Evolutionary conservation across 176 grass and related monocot species (phyloP).

Genomic region (Cenchrus fungigraminus): DNA sequence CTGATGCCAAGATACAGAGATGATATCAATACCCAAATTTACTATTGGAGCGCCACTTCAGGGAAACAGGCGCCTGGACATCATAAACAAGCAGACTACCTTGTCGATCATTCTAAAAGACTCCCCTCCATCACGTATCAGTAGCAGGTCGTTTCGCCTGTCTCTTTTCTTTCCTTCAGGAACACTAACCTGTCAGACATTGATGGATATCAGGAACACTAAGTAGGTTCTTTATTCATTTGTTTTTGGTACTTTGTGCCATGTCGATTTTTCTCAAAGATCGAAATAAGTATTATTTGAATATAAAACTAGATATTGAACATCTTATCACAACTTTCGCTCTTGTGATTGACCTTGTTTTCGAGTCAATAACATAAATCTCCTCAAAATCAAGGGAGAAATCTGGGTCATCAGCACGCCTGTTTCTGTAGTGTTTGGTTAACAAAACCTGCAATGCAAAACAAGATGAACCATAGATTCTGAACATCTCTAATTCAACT

Average conservation of each 20-base stretch:
- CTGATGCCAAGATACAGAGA: slow-evolving; percentile 31
- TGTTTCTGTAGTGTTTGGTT: slow-evolving; percentile 94
- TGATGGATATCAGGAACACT: slow-evolving; percentile 1
- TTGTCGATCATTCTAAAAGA: slow-evolving; percentile 81
- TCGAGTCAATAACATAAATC: slow-evolving; percentile 94
- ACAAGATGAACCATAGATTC: background rate
- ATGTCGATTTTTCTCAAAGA: background rate
- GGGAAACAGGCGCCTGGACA: background rate
- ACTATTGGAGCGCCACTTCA: background rate
- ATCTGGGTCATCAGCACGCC: slow-evolving; percentile 61
- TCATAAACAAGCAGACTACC: slow-evolving; percentile 51
- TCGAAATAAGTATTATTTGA: background rate
- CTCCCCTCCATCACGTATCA: slow-evolving; percentile 69
- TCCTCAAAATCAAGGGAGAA: slow-evolving; percentile 99
- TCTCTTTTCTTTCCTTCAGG: slow-evolving; percentile 82
- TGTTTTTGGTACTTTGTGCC: background rate
- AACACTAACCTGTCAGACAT: slow-evolving; percentile 66
- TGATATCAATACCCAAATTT: background rate
- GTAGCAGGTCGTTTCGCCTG: slow-evolving; percentile 72
- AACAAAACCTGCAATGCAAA: slow-evolving; percentile 77
- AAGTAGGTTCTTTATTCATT: background rate
- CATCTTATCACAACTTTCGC: slow-evolving; percentile 84
- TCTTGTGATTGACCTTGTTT: slow-evolving; percentile 88
- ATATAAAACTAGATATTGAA: background rate
- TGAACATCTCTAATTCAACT: background rate